phyloP scores from a whole-genome alignment of 2,329 filamentous ascomycete species.

The Alternaria sp. region DNA sequence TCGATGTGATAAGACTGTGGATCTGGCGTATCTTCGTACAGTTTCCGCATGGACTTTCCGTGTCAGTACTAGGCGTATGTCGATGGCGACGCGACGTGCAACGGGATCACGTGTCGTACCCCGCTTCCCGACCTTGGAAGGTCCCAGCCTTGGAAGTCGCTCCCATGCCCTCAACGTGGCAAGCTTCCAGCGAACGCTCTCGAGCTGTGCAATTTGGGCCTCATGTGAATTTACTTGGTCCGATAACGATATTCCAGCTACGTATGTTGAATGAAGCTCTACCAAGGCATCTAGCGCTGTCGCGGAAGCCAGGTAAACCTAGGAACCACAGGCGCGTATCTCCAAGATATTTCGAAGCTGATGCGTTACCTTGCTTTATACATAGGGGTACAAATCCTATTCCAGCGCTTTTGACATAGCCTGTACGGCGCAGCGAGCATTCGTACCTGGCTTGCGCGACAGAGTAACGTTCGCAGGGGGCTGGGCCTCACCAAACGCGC shows the following conservation, averaged over 20 bases:
- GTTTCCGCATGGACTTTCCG: conserved; percentile 35
- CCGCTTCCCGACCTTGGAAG: conserved; percentile 4
- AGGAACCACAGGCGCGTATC: background rate
- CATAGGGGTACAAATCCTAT: background rate
- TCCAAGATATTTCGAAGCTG: background rate
- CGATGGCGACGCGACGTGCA: background rate
- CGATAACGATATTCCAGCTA: background rate
- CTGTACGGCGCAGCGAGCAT: background rate
- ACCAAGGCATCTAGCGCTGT: background rate
- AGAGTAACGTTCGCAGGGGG: background rate
- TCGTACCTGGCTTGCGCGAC: background rate
- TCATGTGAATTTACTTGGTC: background rate
- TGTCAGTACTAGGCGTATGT: conserved; percentile 19
- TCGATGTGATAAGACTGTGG: conserved; percentile 29
- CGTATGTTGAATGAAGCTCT: background rate
- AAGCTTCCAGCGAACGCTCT: background rate
- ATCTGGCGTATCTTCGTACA: conserved; percentile 17
- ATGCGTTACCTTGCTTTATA: background rate
- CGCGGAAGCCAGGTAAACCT: background rate
- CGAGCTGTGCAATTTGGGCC: background rate
- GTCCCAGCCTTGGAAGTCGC: background rate
- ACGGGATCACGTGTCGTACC: conserved; percentile 19
- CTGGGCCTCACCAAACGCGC: background rate
- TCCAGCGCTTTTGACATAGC: background rate
- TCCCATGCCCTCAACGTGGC: background rate